A percentile compares a stretch with the other conserved stretches of the same genome.
These are phyloP conservation scores for Lactarius pseudohatsudake DNA, from an alignment of 768 basidiomycete species.

Conservation along the genomic window DNA sequence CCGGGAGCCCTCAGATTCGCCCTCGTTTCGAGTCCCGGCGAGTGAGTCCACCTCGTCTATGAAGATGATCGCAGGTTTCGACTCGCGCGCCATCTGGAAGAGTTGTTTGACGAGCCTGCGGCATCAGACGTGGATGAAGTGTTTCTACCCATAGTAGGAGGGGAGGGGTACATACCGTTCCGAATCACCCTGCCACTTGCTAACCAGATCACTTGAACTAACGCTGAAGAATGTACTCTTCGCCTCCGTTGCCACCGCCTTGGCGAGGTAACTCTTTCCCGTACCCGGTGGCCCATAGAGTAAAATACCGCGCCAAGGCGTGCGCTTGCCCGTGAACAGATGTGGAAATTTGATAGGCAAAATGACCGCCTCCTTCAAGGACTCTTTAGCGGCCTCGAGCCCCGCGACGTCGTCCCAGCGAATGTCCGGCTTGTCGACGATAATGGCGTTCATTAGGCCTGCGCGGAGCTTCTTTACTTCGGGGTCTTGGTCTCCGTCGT, in stretches of 20 bases:
- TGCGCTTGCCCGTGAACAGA: slow-evolving; percentile 96
- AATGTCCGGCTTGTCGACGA: slow-evolving; percentile 92
- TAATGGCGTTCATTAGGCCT: slow-evolving; percentile 81
- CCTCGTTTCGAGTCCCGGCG: slow-evolving; percentile 91
- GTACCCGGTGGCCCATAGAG: slow-evolving; percentile 98
- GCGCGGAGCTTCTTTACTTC: slow-evolving; percentile 97
- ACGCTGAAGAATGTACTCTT: slow-evolving; percentile 99
- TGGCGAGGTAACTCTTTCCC: slow-evolving; percentile 94
- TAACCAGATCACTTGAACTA: slow-evolving; percentile 91
- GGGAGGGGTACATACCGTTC: slow-evolving; percentile 63
- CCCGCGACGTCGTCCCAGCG: slow-evolving; percentile 99
- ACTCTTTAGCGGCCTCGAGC: slow-evolving; percentile 90
- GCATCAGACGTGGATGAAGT: slow-evolving; percentile 12
- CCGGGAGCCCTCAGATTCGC: slow-evolving; percentile 96
- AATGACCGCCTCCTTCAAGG: slow-evolving; percentile 97
- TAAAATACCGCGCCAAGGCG: slow-evolving; percentile 94
- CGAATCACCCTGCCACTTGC: slow-evolving; percentile 99
- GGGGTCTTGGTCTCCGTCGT: slow-evolving; percentile 80
- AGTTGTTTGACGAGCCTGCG: slow-evolving; percentile 89
- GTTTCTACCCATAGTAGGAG: neutral
- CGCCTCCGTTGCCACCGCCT: slow-evolving; percentile 98
- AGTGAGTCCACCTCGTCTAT: slow-evolving; percentile 98
- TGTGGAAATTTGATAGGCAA: slow-evolving; percentile 99
- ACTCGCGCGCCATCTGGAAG: slow-evolving; percentile 93
- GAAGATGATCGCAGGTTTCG: slow-evolving; percentile 97